Percentiles rank a stretch among this genome's conserved stretches.
phyloP scores from a whole-genome alignment of 2,329 filamentous ascomycete genomes.

The Cryphonectria japonica region DNA sequence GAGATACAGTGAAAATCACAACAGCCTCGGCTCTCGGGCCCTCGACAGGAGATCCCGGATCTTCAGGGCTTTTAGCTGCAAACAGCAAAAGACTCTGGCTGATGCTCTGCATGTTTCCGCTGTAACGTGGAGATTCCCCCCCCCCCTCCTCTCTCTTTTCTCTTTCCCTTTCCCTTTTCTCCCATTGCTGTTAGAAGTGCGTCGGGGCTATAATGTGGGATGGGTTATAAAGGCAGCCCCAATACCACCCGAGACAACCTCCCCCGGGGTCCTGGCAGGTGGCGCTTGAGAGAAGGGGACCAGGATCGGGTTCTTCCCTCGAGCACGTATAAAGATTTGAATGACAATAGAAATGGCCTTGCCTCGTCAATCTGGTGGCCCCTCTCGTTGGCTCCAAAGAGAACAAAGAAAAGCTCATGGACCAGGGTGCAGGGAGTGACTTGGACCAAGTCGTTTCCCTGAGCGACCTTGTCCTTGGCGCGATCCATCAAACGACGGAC shows the following conservation, averaged over 20 bases:
- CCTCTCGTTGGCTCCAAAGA: too few species aligned
- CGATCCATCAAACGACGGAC: background rate
- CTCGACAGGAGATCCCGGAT: background rate
- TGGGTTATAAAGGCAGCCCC: background rate
- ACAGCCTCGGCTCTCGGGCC: conserved; percentile 4
- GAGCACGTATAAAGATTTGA: too few species aligned
- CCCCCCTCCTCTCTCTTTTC: background rate
- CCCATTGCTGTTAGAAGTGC: background rate
- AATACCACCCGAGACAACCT: background rate
- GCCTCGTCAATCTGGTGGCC: too few species aligned
- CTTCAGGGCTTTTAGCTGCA: conserved; percentile 3
- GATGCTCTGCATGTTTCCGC: background rate
- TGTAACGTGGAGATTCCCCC: background rate
- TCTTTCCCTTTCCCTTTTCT: background rate
- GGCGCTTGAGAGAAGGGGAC: background rate
- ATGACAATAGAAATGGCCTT: too few species aligned
- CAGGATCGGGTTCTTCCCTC: background rate
- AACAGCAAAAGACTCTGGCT: background rate
- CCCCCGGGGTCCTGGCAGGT: background rate
- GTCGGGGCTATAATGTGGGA: background rate
- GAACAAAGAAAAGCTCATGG: background rate
- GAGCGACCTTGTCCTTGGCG: background rate
- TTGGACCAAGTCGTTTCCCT: background rate
- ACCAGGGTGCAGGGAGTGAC: background rate
- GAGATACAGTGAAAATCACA: background rate